These are phyloP conservation scores for Cyberlindnera mississippiensis DNA, from an alignment of 805 yeast genomes.

Conservation along the genomic window DNA sequence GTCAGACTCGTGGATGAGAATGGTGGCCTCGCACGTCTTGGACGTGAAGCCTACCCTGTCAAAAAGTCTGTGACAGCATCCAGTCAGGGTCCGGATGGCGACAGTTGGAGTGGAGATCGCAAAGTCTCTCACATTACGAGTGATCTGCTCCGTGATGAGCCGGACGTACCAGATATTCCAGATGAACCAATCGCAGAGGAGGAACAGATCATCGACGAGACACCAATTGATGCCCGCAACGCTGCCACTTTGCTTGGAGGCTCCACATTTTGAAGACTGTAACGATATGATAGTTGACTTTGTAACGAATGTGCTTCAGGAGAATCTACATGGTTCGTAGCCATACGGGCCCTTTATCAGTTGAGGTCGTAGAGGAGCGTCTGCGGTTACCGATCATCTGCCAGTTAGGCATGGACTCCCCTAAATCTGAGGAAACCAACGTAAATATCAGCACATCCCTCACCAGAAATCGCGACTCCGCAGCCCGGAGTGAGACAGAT, in stretches of 20 bases:
- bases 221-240: conserved; percentile 67
- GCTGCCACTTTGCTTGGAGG: conserved; percentile 82
- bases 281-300: neutral
- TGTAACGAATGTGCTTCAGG: neutral
- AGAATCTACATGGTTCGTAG: too few relatives aligned
- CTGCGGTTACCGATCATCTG: too few relatives aligned
- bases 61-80: conserved; percentile 17
- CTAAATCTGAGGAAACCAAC: too few relatives aligned
- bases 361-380: too few relatives aligned
- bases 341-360: too few relatives aligned
- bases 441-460: too few relatives aligned
- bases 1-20: conserved; percentile 68
- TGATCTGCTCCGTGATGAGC: conserved; percentile 14
- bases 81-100: conserved; percentile 49
- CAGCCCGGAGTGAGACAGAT: too few relatives aligned
- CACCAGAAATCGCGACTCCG: too few relatives aligned
- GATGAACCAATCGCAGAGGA: conserved; percentile 19
- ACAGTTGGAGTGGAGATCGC: conserved; percentile 57
- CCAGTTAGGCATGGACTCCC: too few relatives aligned
- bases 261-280: conserved; percentile 50
- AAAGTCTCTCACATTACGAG: conserved; percentile 32
- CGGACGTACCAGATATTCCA: conserved; percentile 4
- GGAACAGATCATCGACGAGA: conserved; percentile 28
- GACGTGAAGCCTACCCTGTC: conserved; percentile 57
- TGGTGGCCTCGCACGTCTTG: conserved; percentile 82